Conservation (phyloP, 805 yeast genomes). For the Candida arabinofermentans region DNA sequence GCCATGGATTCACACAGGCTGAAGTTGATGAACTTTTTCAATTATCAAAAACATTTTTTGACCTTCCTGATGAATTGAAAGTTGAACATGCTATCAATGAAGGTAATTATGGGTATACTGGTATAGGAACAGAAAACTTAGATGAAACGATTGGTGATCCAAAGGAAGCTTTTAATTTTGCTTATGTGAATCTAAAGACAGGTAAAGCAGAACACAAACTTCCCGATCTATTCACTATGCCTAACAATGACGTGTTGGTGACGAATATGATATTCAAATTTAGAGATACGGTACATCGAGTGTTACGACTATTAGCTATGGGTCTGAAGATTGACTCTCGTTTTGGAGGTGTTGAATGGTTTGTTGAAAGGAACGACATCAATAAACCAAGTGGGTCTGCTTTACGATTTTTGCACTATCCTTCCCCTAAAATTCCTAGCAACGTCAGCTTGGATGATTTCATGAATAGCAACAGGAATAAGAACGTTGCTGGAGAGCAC, state of each 20-base stretch:
- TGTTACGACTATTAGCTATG: conserved; percentile 48
- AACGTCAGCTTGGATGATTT: conserved; percentile 41
- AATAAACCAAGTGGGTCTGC: conserved; percentile 54
- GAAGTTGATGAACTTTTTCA: conserved; percentile 33
- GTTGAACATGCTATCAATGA: conserved; percentile 29
- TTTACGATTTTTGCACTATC: conserved; percentile 64
- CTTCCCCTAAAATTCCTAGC: conserved; percentile 42
- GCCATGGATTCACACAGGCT: conserved; percentile 43
- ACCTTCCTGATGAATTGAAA: conserved; percentile 34
- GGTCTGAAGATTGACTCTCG: conserved; percentile 54
- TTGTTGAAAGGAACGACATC: conserved; percentile 49
- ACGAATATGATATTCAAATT: conserved; percentile 19
- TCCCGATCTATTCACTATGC: conserved; percentile 46
- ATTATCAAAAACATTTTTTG: conserved; percentile 38
- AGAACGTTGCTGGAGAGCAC: conserved; percentile 74
- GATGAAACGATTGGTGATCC: conserved; percentile 46
- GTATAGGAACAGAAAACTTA: conserved; percentile 35
- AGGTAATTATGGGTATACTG: conserved; percentile 45
- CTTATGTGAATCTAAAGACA: conserved; percentile 43
- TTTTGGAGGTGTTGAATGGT: conserved; percentile 50
- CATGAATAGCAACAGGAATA: conserved; percentile 5
- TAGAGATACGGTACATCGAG: conserved; percentile 6
- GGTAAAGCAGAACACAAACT: conserved; percentile 39
- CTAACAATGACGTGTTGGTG: conserved; percentile 36
- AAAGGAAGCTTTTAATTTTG: conserved; percentile 66